phyloP scores from a whole-genome alignment of 2,329 filamentous ascomycete genomes.

The Aureobasidium pullulans region DNA sequence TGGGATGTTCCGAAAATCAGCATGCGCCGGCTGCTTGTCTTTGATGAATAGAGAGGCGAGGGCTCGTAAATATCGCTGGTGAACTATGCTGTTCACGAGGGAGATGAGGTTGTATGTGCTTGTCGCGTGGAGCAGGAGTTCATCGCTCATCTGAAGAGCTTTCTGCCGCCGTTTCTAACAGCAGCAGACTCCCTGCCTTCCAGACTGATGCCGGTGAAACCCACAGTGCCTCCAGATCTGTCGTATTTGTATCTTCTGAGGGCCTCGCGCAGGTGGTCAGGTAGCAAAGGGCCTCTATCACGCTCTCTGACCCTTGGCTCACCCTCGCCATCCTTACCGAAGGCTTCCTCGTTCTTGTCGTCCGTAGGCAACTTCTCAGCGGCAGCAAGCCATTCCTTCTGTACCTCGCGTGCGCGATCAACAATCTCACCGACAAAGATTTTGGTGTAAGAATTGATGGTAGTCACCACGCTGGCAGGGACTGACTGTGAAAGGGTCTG shows the following conservation, averaged over 20 bases:
- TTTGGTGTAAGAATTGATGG: slow-evolving; percentile 70
- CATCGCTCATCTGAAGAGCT: slow-evolving; percentile 34
- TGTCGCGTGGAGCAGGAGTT: not conserved
- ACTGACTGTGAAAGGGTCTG: slow-evolving; percentile 75
- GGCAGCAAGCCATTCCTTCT: slow-evolving; percentile 61
- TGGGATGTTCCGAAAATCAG: too few species aligned
- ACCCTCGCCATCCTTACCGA: slow-evolving; percentile 17
- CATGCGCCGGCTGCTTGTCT: too few species aligned
- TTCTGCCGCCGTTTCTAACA: slow-evolving; percentile 37
- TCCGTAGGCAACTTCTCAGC: slow-evolving; percentile 48
- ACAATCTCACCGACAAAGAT: slow-evolving; percentile 71
- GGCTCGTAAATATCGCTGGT: too few species aligned
- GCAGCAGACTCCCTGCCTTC: slow-evolving; percentile 40
- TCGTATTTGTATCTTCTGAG: slow-evolving; percentile 59
- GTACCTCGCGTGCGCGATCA: slow-evolving; percentile 61
- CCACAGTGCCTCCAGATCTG: slow-evolving; percentile 54
- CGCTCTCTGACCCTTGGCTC: slow-evolving; percentile 21
- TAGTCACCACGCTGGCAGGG: slow-evolving; percentile 63
- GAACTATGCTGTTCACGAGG: not conserved
- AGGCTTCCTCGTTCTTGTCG: slow-evolving; percentile 32
- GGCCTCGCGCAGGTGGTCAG: slow-evolving; percentile 69
- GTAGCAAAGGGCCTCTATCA: slow-evolving; percentile 54
- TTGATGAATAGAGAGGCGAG: too few species aligned
- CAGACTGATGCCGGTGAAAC: slow-evolving; percentile 43
- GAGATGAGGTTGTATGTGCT: not conserved